Percentiles rank a stretch among this genome's conserved stretches.
Conservation (phyloP, 805 yeast genomes). For the Barnettozyma sp. region DNA sequence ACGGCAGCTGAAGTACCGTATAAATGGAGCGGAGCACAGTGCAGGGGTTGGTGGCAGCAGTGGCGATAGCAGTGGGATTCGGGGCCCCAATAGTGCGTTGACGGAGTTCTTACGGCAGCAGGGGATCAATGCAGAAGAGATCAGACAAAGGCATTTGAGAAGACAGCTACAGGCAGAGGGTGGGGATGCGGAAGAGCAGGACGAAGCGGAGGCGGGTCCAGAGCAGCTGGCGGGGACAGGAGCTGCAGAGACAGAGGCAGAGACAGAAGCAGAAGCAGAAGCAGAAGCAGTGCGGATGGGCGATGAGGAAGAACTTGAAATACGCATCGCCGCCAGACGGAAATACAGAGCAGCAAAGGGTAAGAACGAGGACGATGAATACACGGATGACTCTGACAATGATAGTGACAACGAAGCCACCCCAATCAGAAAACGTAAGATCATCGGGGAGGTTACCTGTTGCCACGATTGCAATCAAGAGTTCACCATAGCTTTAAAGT, state of each 20-base stretch:
- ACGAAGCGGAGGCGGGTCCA: slow-evolving; percentile 15
- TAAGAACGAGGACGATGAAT: slow-evolving; percentile 29
- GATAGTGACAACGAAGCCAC: slow-evolving; percentile 26
- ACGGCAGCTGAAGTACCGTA: slow-evolving; percentile 24
- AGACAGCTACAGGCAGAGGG: slow-evolving; percentile 20
- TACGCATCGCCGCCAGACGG: slow-evolving; percentile 35
- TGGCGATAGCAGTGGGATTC: slow-evolving; percentile 26
- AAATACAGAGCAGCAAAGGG: slow-evolving; percentile 35
- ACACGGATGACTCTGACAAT: slow-evolving; percentile 32
- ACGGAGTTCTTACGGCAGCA: slow-evolving; percentile 84
- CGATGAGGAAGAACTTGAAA: slow-evolving; percentile 28
- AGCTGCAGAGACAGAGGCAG: background rate
- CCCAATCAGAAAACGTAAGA: slow-evolving; percentile 12
- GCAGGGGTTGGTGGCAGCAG: slow-evolving; percentile 1
- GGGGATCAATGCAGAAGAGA: slow-evolving; percentile 80
- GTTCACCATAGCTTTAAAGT: slow-evolving; percentile 61
- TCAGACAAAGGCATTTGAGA: slow-evolving; percentile 42
- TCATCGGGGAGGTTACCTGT: slow-evolving; percentile 46
- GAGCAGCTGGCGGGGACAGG: slow-evolving; percentile 26
- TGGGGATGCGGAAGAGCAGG: slow-evolving; percentile 16
- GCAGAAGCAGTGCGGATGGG: slow-evolving; percentile 26
- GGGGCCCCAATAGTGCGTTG: slow-evolving; percentile 74
- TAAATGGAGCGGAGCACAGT: slow-evolving; percentile 11
- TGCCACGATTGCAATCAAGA: slow-evolving; percentile 58
- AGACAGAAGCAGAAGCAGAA: slow-evolving; percentile 17